Evolutionary conservation across 306 rosid genomes (phyloP).

Genomic region (Hippophae tibetana): DNA sequence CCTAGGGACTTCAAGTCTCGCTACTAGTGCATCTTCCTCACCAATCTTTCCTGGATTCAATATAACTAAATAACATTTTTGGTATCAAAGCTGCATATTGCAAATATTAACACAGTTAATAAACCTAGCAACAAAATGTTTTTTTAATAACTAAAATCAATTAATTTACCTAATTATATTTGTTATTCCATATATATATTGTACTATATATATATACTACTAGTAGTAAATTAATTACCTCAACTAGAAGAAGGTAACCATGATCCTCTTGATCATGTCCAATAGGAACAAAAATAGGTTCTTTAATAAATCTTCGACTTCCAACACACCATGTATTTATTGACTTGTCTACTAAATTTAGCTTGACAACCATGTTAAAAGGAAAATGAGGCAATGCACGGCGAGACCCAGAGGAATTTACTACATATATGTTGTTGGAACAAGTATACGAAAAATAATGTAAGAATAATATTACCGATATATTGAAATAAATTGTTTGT

Average conservation of each 20-base stretch:
- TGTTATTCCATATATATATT: too few relatives aligned
- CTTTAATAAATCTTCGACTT: conserved; percentile 63
- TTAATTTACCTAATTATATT: too few relatives aligned
- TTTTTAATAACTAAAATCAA: too few relatives aligned
- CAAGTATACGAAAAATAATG: too few relatives aligned
- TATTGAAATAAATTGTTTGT: too few relatives aligned
- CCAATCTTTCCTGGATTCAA: conserved; percentile 42
- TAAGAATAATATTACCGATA: too few relatives aligned
- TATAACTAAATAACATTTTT: conserved; percentile 29
- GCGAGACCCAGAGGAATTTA: conserved; percentile 64
- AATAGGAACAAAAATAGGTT: conserved; percentile 65
- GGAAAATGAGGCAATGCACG: conserved; percentile 69
- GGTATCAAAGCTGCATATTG: conserved; percentile 81
- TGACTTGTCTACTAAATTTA: conserved; percentile 30
- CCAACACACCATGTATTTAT: conserved; percentile 60
- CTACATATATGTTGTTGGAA: conserved; percentile 39
- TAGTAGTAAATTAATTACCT: conserved; percentile 28
- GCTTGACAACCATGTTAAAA: conserved; percentile 56
- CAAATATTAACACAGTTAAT: conserved; percentile 2
- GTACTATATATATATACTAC: too few relatives aligned
- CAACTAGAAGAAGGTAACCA: conserved; percentile 80
- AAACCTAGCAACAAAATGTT: too few relatives aligned
- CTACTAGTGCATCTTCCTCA: conserved; percentile 50
- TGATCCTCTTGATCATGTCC: conserved; percentile 50
- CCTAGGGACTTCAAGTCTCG: conserved; percentile 72